Percentiles rank a stretch among this genome's conserved stretches.
phyloP scores from a whole-genome alignment of 2,329 filamentous ascomycete genomes.

The Botrytis tulipae region DNA sequence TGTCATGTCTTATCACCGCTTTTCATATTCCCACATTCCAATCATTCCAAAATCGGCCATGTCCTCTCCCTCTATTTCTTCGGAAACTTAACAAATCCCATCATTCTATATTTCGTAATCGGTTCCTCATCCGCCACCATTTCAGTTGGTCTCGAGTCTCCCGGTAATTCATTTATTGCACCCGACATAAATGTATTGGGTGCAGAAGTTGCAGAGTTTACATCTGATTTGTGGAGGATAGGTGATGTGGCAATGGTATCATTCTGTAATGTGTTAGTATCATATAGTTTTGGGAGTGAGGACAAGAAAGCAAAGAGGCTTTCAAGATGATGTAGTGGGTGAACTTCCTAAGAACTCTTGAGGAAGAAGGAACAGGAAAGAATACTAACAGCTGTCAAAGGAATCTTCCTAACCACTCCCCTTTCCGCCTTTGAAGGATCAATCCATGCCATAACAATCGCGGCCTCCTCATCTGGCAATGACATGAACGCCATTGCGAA shows the following conservation, averaged over 20 bases:
- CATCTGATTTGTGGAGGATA: conserved; percentile 14
- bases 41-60: neutral
- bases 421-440: conserved; percentile 38
- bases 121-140: conserved; percentile 20
- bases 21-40: neutral
- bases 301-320: neutral
- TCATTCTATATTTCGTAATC: conserved; percentile 17
- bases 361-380: neutral
- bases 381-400: conserved; percentile 22
- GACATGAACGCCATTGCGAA: conserved; percentile 43
- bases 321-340: neutral
- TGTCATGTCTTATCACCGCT: neutral
- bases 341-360: neutral
- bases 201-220: neutral
- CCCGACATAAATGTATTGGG: neutral
- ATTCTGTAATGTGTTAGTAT: neutral
- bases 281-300: neutral
- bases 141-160: conserved; percentile 7
- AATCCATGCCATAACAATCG: conserved; percentile 43
- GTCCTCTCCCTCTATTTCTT: neutral
- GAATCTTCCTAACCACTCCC: conserved; percentile 40
- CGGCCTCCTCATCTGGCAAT: conserved; percentile 40
- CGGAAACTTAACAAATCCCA: conserved; percentile 12
- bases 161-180: conserved; percentile 10
- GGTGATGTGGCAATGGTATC: conserved; percentile 3